Evolutionary conservation across 2,329 filamentous ascomycete genomes (phyloP).

Genomic region (Ophiostoma triangulosporum): DNA sequence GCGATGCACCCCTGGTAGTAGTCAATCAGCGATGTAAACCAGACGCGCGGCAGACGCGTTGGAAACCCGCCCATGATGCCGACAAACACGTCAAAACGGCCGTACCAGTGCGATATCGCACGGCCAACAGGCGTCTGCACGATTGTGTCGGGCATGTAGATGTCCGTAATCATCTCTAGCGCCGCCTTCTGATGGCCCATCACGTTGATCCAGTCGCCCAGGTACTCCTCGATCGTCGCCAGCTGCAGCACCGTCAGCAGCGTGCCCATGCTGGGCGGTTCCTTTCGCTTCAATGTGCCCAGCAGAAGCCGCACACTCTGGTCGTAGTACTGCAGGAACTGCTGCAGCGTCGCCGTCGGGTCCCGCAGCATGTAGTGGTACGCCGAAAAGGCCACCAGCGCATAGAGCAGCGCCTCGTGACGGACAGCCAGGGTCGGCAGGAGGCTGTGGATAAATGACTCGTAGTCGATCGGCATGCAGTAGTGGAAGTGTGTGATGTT

Average conservation of each 20-base stretch:
- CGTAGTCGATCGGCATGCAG: conserved; percentile 55
- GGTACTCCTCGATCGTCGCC: conserved; percentile 89
- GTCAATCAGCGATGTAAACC: conserved; percentile 55
- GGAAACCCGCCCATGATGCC: conserved; percentile 71
- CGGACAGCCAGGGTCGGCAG: conserved; percentile 60
- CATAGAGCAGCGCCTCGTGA: conserved; percentile 70
- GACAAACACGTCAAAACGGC: conserved; percentile 73
- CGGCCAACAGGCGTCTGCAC: conserved; percentile 57
- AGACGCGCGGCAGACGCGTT: conserved; percentile 59
- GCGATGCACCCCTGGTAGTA: conserved; percentile 47
- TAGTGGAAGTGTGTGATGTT: conserved; percentile 76
- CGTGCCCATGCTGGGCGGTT: conserved; percentile 54
- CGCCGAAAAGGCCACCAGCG: conserved; percentile 74
- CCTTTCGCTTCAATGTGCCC: conserved; percentile 53
- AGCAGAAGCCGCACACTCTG: conserved; percentile 69
- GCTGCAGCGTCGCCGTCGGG: conserved; percentile 58
- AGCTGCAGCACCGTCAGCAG: conserved; percentile 82
- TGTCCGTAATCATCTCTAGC: conserved; percentile 59
- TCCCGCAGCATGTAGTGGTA: conserved; percentile 68
- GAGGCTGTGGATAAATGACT: conserved; percentile 59
- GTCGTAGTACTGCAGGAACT: conserved; percentile 84
- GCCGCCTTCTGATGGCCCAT: conserved; percentile 88
- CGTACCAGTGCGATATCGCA: conserved; percentile 77
- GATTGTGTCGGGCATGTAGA: conserved; percentile 66
- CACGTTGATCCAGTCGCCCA: conserved; percentile 91